Evolutionary conservation across 2,329 filamentous ascomycete species (phyloP).

Genomic region (Alternaria longipes): DNA sequence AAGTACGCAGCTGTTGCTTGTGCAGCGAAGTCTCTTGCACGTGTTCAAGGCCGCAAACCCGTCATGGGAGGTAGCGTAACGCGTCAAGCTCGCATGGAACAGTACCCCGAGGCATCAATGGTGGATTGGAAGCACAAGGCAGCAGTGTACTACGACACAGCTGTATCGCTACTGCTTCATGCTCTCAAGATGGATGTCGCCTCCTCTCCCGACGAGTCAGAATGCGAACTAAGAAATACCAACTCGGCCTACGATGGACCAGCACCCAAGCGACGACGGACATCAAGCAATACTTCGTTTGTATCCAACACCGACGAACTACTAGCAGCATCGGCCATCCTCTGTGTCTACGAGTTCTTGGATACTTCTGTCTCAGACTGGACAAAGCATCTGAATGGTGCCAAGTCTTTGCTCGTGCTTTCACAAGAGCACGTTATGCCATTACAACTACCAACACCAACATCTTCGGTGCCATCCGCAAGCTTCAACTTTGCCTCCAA

Average conservation of each 20-base stretch:
- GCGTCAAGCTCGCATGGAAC: constrained; percentile 62
- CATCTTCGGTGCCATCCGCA: constrained; percentile 36
- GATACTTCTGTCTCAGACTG: constrained; percentile 70
- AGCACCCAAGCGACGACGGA: constrained; percentile 53
- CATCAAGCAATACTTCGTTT: constrained; percentile 51
- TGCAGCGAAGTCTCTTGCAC: constrained; percentile 68
- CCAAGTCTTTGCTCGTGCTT: constrained; percentile 69
- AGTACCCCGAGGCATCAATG: constrained; percentile 58
- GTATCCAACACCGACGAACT: constrained; percentile 66
- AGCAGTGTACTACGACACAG: constrained; percentile 68
- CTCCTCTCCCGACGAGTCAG: constrained; percentile 42
- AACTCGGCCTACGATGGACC: constrained; percentile 23
- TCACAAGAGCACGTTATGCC: constrained; percentile 61
- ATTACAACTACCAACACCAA: constrained; percentile 55
- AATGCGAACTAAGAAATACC: constrained; percentile 31
- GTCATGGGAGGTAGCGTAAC: constrained; percentile 59
- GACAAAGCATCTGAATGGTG: constrained; percentile 71
- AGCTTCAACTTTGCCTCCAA: constrained; percentile 57
- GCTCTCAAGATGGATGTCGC: constrained; percentile 46
- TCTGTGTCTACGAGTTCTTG: constrained; percentile 74
- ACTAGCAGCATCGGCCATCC: constrained; percentile 70
- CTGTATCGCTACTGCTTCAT: constrained; percentile 59
- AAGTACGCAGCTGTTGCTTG: constrained; percentile 68
- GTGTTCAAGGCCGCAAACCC: constrained; percentile 63
- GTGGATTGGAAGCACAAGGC: constrained; percentile 69